These are phyloP conservation scores for Tylopilus sp. DNA, from an alignment of 1,284 basidiomycete genomes.

Conservation along the genomic window DNA sequence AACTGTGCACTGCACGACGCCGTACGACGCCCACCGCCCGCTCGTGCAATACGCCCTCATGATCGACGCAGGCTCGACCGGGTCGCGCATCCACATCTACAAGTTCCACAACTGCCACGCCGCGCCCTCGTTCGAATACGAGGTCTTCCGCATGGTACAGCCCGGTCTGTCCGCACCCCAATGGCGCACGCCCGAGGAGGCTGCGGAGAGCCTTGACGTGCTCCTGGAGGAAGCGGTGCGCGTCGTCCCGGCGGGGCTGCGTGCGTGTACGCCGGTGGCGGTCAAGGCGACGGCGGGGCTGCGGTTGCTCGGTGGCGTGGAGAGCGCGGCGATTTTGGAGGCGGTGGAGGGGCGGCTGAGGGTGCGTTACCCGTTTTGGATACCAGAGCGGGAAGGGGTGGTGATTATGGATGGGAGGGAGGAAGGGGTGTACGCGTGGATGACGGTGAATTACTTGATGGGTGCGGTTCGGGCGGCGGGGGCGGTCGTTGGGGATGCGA, in stretches of 20 bases:
- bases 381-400: constrained; percentile 64
- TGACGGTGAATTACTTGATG: constrained; percentile 93
- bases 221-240: constrained; percentile 79
- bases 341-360: constrained; percentile 70
- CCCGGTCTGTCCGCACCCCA: constrained; percentile 74
- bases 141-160: constrained; percentile 83
- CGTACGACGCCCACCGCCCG: constrained; percentile 45
- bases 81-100: constrained; percentile 96
- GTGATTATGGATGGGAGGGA: constrained; percentile 96
- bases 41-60: constrained; percentile 93
- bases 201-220: constrained; percentile 78
- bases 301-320: constrained; percentile 64
- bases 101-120: constrained; percentile 91
- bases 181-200: constrained; percentile 46
- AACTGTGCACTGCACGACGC: constrained; percentile 63
- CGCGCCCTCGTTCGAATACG: constrained; percentile 85
- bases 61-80: constrained; percentile 97
- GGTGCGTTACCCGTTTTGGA: constrained; percentile 69
- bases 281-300: constrained; percentile 97
- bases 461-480: constrained; percentile 64
- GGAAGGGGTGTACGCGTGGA: constrained; percentile 98
- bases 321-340: constrained; percentile 74
- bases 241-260: constrained; percentile 70
- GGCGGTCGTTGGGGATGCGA: constrained; percentile 41
- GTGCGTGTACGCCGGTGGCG: constrained; percentile 80